Conservation (phyloP, 106 monocot species). For the Acanthochlamys bracteata region DNA sequence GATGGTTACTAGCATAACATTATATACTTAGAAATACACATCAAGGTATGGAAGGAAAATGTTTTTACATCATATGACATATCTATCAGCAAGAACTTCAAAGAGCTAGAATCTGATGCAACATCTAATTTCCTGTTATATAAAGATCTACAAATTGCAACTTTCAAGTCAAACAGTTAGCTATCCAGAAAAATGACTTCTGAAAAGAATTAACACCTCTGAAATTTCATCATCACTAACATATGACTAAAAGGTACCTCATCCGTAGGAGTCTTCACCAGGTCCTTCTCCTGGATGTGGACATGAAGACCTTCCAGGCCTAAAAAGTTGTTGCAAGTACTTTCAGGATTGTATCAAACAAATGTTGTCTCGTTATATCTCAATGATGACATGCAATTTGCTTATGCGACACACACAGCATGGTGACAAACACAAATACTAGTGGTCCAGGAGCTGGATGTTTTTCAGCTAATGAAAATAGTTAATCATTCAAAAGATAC, state of each 20-base stretch:
- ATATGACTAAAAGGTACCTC: conserved; percentile 43
- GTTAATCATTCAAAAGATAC: neutral
- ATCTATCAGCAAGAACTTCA: no score
- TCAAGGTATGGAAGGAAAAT: no score
- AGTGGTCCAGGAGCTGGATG: no score
- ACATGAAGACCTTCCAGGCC: conserved; percentile 63
- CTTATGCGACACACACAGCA: neutral
- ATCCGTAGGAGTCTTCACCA: conserved; percentile 52
- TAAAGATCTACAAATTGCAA: neutral
- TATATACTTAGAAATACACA: no score
- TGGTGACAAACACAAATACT: neutral
- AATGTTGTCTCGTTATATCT: neutral
- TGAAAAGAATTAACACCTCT: neutral
- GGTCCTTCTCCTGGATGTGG: conserved; percentile 59
- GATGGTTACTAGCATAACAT: no score
- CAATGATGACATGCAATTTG: neutral
- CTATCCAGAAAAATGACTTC: no score
- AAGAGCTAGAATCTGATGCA: no score
- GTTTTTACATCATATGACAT: no score
- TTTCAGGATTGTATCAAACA: neutral
- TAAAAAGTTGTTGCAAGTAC: conserved; percentile 13
- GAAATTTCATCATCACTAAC: neutral
- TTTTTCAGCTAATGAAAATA: no score
- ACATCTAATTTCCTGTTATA: neutral
- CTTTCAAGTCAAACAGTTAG: no score